phyloP scores from a whole-genome alignment of 75 land plant genomes.

The Pinus tabuliformis region DNA sequence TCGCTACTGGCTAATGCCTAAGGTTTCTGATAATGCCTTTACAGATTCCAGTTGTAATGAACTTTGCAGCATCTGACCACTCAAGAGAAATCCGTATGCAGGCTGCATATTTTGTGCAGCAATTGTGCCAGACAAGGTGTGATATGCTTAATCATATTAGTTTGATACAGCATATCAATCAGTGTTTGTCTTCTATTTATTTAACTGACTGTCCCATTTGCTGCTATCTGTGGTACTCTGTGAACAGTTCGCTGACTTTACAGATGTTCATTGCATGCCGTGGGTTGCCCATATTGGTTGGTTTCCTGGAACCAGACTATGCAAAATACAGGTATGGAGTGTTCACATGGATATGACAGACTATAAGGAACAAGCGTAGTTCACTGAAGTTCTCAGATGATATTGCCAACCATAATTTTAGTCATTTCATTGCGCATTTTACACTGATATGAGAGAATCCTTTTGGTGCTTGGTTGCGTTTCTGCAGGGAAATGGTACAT shows the following conservation, averaged over 20 bases:
- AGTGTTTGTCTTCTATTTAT: not conserved
- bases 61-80: constrained; percentile 81
- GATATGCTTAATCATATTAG: not conserved
- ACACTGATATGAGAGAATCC: not conserved
- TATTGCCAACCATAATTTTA: not conserved
- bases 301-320: constrained; percentile 96
- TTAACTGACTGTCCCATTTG: not conserved
- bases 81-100: constrained; percentile 92
- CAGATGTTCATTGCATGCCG: constrained; percentile 99
- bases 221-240: not conserved
- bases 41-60: constrained; percentile 86
- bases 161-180: not conserved
- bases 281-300: constrained; percentile 92
- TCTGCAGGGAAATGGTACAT: constrained; percentile 96
- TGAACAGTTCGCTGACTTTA: constrained; percentile 68
- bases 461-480: not conserved
- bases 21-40: constrained; percentile 3
- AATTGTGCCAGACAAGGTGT: constrained; percentile 91
- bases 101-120: constrained; percentile 93
- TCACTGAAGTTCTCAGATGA: not conserved
- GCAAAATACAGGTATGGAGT: constrained; percentile 80
- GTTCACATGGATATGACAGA: not conserved
- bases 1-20: not conserved
- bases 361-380: not conserved
- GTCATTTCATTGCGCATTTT: not conserved